phyloP scores from a whole-genome alignment of 2,329 filamentous ascomycete species.

The Penicillium janthinellum region DNA sequence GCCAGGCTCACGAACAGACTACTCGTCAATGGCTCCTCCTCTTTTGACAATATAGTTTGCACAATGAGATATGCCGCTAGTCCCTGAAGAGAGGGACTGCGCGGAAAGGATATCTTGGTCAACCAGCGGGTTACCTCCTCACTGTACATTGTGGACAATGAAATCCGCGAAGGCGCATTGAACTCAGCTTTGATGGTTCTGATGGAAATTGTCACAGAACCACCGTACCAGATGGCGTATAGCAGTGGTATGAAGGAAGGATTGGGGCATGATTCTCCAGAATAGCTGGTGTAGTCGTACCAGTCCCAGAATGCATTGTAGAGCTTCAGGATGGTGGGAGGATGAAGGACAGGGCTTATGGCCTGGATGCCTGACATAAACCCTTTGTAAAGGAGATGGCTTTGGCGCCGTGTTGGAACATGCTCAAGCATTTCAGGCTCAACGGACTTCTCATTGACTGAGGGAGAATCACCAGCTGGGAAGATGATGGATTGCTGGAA shows the following conservation, averaged over 20 bases:
- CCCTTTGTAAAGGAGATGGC: conserved; percentile 50
- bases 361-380: conserved; percentile 52
- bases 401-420: conserved; percentile 48
- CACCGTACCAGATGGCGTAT: conserved; percentile 53
- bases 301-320: conserved; percentile 51
- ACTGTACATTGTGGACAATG: conserved; percentile 42
- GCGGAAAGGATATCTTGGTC: conserved; percentile 47
- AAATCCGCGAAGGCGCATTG: conserved; percentile 36
- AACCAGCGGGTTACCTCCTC: conserved; percentile 49
- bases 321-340: conserved; percentile 44
- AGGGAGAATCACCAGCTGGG: conserved; percentile 40
- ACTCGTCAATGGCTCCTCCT: conserved; percentile 52
- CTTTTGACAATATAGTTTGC: conserved; percentile 50
- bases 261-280: conserved; percentile 41
- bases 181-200: conserved; percentile 47
- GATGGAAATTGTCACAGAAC: conserved; percentile 48
- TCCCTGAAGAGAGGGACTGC: conserved; percentile 48
- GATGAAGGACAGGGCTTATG: conserved; percentile 48
- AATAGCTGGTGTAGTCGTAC: conserved; percentile 44
- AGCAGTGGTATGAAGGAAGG: conserved; percentile 48
- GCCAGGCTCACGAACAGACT: conserved; percentile 52
- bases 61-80: conserved; percentile 51
- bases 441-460: conserved; percentile 34
- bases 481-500: conserved; percentile 43
- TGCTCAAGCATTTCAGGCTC: conserved; percentile 45